Conservation (phyloP, 2,329 filamentous ascomycete genomes). For the Claviceps humidiphila region DNA sequence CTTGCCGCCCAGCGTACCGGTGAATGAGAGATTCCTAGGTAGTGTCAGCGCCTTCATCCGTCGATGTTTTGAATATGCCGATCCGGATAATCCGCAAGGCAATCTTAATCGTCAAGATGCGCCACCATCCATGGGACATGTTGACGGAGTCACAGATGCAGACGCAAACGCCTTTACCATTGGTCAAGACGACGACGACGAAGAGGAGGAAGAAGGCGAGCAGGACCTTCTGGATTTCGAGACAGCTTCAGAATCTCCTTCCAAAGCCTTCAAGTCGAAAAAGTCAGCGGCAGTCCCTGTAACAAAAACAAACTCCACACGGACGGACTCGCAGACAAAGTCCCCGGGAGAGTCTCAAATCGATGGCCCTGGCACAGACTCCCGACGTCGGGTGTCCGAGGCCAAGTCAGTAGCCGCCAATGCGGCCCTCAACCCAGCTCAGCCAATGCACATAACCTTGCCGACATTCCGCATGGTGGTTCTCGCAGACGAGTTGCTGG, state of each 20-base stretch:
- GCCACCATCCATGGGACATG: constrained; percentile 20
- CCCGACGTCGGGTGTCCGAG: constrained; percentile 37
- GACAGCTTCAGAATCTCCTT: constrained; percentile 26
- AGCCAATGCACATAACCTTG: constrained; percentile 87
- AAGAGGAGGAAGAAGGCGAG: constrained; percentile 49
- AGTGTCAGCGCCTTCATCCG: constrained; percentile 94
- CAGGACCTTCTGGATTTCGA: constrained; percentile 51
- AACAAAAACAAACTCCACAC: constrained; percentile 3
- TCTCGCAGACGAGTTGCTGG: constrained; percentile 84
- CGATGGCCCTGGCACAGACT: constrained; percentile 8
- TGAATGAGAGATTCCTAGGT: constrained; percentile 79
- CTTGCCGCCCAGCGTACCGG: constrained; percentile 39
- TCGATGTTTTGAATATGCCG: constrained; percentile 94
- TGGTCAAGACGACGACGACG: constrained; percentile 49
- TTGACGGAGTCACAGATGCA: constrained; percentile 20
- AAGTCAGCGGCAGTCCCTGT: constrained; percentile 24
- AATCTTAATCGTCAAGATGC: constrained; percentile 27
- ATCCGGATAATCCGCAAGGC: constrained; percentile 62
- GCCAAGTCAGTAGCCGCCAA: constrained; percentile 69
- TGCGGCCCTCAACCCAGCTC: constrained; percentile 78
- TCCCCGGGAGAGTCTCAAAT: neutral
- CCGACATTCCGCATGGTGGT: constrained; percentile 99
- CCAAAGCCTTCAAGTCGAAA: constrained; percentile 27
- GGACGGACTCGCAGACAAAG: neutral
- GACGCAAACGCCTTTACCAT: constrained; percentile 52